phyloP scores from a whole-genome alignment of 805 yeast species.

The Saccharomycodes ludwigii region DNA sequence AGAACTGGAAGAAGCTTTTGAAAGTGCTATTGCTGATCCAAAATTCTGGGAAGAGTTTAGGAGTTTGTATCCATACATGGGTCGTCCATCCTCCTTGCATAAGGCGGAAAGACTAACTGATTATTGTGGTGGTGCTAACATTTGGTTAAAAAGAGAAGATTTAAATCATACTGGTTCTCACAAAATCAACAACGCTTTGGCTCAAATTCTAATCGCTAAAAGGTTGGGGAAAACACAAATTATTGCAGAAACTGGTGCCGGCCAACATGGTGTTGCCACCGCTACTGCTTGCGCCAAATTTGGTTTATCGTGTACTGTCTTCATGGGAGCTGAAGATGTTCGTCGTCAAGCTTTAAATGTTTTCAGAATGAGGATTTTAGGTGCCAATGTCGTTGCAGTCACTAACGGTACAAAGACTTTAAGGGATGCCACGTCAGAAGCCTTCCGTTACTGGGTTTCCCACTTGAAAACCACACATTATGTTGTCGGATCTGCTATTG shows the following conservation, averaged over 20 bases:
- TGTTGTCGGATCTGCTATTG: constrained; percentile 96
- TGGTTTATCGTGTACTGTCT: constrained; percentile 87
- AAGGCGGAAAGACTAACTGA: constrained; percentile 83
- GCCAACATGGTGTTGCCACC: constrained; percentile 89
- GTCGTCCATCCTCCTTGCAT: constrained; percentile 91
- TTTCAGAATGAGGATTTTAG: constrained; percentile 91
- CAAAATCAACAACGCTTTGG: constrained; percentile 74
- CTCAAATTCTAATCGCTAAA: constrained; percentile 69
- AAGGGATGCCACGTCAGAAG: constrained; percentile 97
- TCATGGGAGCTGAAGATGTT: constrained; percentile 99
- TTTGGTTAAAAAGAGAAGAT: constrained; percentile 98
- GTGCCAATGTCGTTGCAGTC: constrained; percentile 91
- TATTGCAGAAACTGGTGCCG: constrained; percentile 89
- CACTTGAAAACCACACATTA: constrained; percentile 79
- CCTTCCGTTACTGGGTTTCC: constrained; percentile 92
- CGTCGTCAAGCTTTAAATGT: constrained; percentile 97
- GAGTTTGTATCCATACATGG: constrained; percentile 79
- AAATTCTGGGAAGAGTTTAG: constrained; percentile 87
- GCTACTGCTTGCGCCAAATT: constrained; percentile 89
- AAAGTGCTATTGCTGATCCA: constrained; percentile 79
- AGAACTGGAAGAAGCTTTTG: constrained; percentile 82
- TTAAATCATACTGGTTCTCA: constrained; percentile 83
- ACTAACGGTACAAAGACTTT: constrained; percentile 90
- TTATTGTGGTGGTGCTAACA: constrained; percentile 86
- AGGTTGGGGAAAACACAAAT: constrained; percentile 66